Base-by-base conservation (phyloP, 139 green algal genomes). In the Pleodorina starrii region DNA sequence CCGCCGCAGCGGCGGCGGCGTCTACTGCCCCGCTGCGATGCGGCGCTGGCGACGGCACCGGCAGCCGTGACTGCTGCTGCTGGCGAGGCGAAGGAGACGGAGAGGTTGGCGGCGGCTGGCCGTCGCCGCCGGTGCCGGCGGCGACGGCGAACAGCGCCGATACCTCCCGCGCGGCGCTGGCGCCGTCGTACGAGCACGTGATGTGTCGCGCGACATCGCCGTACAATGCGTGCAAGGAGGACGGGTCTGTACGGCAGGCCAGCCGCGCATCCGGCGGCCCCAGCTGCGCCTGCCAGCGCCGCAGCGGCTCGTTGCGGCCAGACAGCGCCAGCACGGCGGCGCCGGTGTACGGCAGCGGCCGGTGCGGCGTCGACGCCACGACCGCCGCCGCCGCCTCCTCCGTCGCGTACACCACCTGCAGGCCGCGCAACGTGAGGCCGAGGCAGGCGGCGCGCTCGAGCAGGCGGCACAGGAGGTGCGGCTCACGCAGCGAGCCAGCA, bases 171-270 rank as follows among this genome's bases (percentile, higher is more conserved):
- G n/a, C 86, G 23, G 59, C 86, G 0, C 48, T 48, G 10, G 29
- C 50, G 32, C 29, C 35, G 46, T 90, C 75, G 35, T 77, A 82
- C 27, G 86, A 90, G n/a, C 43, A 69, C 23, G 54, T 78, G 57
- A 90, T 84, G 25, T 85, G 74, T 21, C 63, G 74, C 1, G 54
- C 86, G 1, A 51, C 43, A 7, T 44, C 59, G 40, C 86, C 73
- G 38, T 77, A 78, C 44, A 86, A 63, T 54, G 86, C 57, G 36
- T 90, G 86, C 43, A 90, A 59, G 12, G 86, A 90, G 57, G 48
- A 11, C 23, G 86, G 86, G n/a, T 90, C 75, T 40, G 74, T 68
- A 23, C 59, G 40, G n/a, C 35, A 42, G 1, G 86, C 86, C 17
- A 86, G 29, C 0, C 36, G 36, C 1, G 59, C 57, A 32, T 90